phyloP scores from a whole-genome alignment of 208 protist genomes.

The Angomonas desouzai region DNA sequence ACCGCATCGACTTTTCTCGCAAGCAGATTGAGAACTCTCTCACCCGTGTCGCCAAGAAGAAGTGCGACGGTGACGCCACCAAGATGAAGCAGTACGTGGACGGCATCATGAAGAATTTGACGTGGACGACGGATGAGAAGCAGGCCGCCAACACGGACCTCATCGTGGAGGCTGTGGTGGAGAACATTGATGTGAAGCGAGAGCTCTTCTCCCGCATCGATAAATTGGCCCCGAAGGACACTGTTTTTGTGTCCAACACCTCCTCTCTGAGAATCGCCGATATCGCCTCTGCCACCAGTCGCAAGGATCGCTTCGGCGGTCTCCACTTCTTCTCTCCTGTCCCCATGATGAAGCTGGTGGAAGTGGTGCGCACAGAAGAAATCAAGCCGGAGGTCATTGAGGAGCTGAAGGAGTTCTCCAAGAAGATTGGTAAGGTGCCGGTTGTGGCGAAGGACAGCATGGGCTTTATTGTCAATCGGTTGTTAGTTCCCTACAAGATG shows the following conservation, averaged over 20 bases:
- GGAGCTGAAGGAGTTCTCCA: constrained; percentile 64
- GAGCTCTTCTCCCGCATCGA: constrained; percentile 79
- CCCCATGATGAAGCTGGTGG: constrained; percentile 90
- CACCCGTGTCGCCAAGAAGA: constrained; percentile 54
- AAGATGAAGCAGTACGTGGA: constrained; percentile 46
- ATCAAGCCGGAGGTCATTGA: constrained; percentile 75
- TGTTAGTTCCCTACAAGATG: constrained; percentile 86
- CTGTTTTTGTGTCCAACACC: constrained; percentile 92
- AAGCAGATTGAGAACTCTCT: constrained; percentile 49
- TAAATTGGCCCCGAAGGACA: constrained; percentile 43
- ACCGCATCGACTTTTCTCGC: constrained; percentile 38
- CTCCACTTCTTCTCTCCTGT: constrained; percentile 96
- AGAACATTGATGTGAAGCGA: constrained; percentile 92
- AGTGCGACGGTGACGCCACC: constrained; percentile 36
- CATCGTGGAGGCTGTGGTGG: constrained; percentile 91
- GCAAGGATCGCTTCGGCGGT: constrained; percentile 83
- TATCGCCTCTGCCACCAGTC: constrained; percentile 68
- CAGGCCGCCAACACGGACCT: constrained; percentile 55
- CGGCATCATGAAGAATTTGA: constrained; percentile 36
- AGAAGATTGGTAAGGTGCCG: constrained; percentile 88
- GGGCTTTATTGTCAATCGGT: constrained; percentile 84
- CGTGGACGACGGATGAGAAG: constrained; percentile 53
- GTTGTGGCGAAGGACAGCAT: constrained; percentile 89
- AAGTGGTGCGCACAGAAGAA: constrained; percentile 83
- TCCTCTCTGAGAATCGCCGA: constrained; percentile 90